Conservation (phyloP, 768 basidiomycete genomes). For the Hortiboletus flavorubellus region DNA sequence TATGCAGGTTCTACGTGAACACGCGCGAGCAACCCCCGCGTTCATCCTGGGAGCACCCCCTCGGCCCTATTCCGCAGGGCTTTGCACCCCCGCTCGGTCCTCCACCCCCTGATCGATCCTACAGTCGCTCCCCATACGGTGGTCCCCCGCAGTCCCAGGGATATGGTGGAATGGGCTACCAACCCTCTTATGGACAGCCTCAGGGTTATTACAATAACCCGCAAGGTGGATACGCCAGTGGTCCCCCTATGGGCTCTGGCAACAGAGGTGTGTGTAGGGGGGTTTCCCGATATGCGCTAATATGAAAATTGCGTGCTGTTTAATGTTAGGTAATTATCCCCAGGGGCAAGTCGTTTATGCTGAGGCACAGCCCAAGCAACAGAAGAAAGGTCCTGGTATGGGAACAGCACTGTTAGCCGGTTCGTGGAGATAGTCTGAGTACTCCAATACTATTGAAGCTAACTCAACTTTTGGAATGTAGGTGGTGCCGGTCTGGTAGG, state of each 20-base stretch:
- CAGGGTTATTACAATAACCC: conserved; percentile 17
- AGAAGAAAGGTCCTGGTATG: conserved; percentile 49
- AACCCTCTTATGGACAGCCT: conserved; percentile 1
- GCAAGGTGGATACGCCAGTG: conserved; percentile 13
- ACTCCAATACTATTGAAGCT: not conserved
- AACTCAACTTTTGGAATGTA: conserved; percentile 16
- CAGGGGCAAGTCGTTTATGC: conserved; percentile 33
- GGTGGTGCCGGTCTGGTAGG: conserved; percentile 68
- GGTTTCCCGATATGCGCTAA: not conserved
- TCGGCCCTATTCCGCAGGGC: conserved; percentile 40
- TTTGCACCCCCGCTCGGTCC: conserved; percentile 39
- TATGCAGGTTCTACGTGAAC: conserved; percentile 73
- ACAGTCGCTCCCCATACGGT: conserved; percentile 32
- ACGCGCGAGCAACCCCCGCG: conserved; percentile 58
- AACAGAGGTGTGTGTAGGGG: conserved; percentile 21
- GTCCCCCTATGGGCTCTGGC: conserved; percentile 10
- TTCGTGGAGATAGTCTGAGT: conserved; percentile 21
- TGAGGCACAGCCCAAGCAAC: conserved; percentile 33
- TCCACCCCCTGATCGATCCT: conserved; percentile 41
- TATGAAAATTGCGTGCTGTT: conserved; percentile 1
- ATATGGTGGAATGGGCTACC: conserved; percentile 23
- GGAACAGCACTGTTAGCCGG: conserved; percentile 47
- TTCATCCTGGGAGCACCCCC: conserved; percentile 69
- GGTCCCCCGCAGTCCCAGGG: conserved; percentile 14
- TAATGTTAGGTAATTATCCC: conserved; percentile 30